phyloP scores from a whole-genome alignment of 352 stramenopile species.

The Globisporangium mamillatum region DNA sequence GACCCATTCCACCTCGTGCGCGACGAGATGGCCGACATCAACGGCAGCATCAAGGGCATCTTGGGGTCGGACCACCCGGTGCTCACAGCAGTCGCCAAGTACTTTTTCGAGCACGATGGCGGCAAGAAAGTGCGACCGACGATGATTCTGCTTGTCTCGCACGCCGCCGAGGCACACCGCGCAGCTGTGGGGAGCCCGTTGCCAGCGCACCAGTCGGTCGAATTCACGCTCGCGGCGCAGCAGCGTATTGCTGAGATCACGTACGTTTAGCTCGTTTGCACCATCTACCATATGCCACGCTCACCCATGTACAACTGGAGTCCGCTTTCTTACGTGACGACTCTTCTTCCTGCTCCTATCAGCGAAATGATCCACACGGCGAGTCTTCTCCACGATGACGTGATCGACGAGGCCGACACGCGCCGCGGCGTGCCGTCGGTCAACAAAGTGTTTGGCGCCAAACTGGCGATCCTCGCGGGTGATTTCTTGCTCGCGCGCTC shows the following conservation, averaged over 20 bases:
- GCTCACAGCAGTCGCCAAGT: constrained; percentile 94
- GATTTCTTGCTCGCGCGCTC: constrained; percentile 97
- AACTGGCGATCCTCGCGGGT: constrained; percentile 97
- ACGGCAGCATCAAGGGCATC: constrained; percentile 94
- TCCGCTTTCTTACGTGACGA: not conserved
- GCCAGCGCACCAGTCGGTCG: constrained; percentile 55
- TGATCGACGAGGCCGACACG: constrained; percentile 98
- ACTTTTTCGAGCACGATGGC: constrained; percentile 94
- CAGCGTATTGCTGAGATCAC: constrained; percentile 84
- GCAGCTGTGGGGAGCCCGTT: constrained; percentile 34
- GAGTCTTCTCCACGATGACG: constrained; percentile 98
- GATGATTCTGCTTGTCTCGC: constrained; percentile 95
- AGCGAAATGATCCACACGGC: constrained; percentile 99
- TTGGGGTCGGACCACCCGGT: constrained; percentile 97
- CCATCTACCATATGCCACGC: too few relatives aligned
- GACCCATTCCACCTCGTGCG: constrained; percentile 94
- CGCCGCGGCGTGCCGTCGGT: constrained; percentile 92
- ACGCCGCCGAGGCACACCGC: constrained; percentile 86
- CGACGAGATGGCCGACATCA: constrained; percentile 91
- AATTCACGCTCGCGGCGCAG: constrained; percentile 73
- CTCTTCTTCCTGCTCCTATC: constrained; percentile 3
- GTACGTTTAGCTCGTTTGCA: constrained; percentile 30
- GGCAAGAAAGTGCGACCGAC: constrained; percentile 98
- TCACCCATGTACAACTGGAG: too few relatives aligned
- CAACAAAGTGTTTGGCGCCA: constrained; percentile 98